Evolutionary conservation across 306 rosid species (phyloP).

Genomic region (Canavalia ensiformis): DNA sequence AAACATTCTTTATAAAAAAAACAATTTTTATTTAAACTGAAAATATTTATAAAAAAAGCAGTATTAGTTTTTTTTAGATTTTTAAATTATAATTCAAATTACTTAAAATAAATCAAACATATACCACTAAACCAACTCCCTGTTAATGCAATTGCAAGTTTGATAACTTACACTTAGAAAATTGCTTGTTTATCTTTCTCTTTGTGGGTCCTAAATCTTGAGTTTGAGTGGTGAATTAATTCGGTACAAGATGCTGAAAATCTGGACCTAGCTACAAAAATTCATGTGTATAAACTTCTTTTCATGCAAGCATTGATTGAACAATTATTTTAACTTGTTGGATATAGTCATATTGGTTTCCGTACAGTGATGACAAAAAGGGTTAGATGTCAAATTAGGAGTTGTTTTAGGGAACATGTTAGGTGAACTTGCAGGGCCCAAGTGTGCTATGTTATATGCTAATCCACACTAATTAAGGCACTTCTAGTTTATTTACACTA

Average conservation of each 20-base stretch:
- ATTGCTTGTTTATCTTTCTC: too few relatives aligned
- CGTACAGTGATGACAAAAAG: neutral
- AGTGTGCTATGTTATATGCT: neutral
- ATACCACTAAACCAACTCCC: too few relatives aligned
- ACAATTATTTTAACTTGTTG: conserved; percentile 18
- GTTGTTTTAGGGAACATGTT: conserved; percentile 1
- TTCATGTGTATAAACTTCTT: conserved; percentile 15
- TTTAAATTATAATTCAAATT: too few relatives aligned
- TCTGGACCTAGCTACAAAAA: neutral
- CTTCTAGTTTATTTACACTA: conserved; percentile 6
- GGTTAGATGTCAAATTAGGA: conserved; percentile 34
- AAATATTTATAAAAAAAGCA: too few relatives aligned
- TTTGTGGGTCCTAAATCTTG: neutral
- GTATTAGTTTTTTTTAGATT: too few relatives aligned
- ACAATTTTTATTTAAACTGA: too few relatives aligned
- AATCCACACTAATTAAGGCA: neutral
- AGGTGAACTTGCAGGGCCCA: neutral
- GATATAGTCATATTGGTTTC: neutral
- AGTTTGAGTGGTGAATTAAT: neutral
- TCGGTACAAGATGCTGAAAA: conserved; percentile 10
- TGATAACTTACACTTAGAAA: too few relatives aligned
- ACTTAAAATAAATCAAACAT: too few relatives aligned
- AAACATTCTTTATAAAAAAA: too few relatives aligned
- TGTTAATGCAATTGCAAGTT: too few relatives aligned
- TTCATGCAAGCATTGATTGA: conserved; percentile 29